Conservation (phyloP, 805 yeast species). For the Ogataea populi-albae region DNA sequence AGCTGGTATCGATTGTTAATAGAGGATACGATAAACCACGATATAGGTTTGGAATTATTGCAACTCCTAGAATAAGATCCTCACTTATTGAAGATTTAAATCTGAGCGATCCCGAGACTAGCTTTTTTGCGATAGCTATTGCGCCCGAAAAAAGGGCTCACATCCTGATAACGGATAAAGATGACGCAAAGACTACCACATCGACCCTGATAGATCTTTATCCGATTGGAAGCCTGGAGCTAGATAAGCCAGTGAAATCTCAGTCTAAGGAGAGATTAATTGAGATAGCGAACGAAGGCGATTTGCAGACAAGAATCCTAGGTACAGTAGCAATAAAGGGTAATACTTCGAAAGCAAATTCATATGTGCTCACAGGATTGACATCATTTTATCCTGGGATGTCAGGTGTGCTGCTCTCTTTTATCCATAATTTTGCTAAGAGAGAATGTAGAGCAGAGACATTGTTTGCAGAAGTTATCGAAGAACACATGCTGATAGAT, state of each 20-base stretch:
- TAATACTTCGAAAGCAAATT: slow-evolving; percentile 3
- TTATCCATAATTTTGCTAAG: slow-evolving; percentile 15
- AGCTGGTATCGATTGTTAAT: slow-evolving; percentile 39
- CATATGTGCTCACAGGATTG: slow-evolving; percentile 48
- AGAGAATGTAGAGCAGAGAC: slow-evolving; percentile 13
- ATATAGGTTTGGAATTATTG: slow-evolving; percentile 40
- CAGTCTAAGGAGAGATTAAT: slow-evolving; percentile 11
- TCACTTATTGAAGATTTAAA: slow-evolving; percentile 27
- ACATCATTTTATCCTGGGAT: slow-evolving; percentile 47
- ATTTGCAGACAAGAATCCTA: slow-evolving; percentile 22
- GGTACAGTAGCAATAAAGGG: slow-evolving; percentile 39
- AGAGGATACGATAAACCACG: slow-evolving; percentile 49
- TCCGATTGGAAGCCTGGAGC: slow-evolving; percentile 19
- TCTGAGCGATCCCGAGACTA: slow-evolving; percentile 19
- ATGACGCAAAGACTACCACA: slow-evolving; percentile 20
- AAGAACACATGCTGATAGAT: slow-evolving; percentile 46
- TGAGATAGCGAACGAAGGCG: slow-evolving; percentile 30
- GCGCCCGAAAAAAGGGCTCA: slow-evolving; percentile 21
- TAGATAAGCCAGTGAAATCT: slow-evolving; percentile 4
- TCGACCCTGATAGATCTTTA: slow-evolving; percentile 15
- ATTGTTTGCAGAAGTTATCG: slow-evolving; percentile 42
- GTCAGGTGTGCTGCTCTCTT: slow-evolving; percentile 24
- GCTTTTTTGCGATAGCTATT: slow-evolving; percentile 24
- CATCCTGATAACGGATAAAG: slow-evolving; percentile 5
- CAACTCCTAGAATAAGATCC: slow-evolving; percentile 39